Evolutionary conservation across 2,329 filamentous ascomycete genomes (phyloP), one percentile per base, ranked within the genome.

Genomic region (Alternaria conjuncta): DNA sequence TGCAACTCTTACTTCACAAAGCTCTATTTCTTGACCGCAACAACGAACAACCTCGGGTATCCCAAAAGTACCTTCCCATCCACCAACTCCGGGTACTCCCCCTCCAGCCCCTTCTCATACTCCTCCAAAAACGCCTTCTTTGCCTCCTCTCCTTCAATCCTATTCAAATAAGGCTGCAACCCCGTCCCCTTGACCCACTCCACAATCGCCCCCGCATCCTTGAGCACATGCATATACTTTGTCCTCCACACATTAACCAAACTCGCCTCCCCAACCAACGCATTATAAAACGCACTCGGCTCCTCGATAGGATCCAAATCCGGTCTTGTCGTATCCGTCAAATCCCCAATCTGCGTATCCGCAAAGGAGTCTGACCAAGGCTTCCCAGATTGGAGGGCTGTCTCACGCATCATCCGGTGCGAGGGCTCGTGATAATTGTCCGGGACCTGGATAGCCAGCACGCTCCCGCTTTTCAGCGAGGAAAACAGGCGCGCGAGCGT

Each of bases 101-200:
- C 67, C 63, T 76, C 75, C n/a, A 89, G 50, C 5, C 77, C 74
- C 26, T 64, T 71, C 70, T 85, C 64, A 72, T 89, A 89, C 44
- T 79, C 80, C 0, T 72, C 57, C 56, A 88, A 62, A 67, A 84
- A 89, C 1, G 51, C 80, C 10, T 80, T 73, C 62, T 77, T 82
- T 53, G 56, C 66, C 20, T 26, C 68, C 30, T 84, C 80, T 3
- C 78, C 75, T 1, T 76, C 73, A 41, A 89, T 77, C 4, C 81
- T 78, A 49, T 88, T 81, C 57, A 89, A 56, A 67, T 82, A 89
- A 0, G 87, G 87, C 67, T 82, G 80, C 67, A 89, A 71, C 0
- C 86, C 87, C 0, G 86, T 88, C 0, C 86, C 85, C 66, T 84
- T 85, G 4, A 89, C 84, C 87, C 87, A 89, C 72, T 88, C 86